These are phyloP conservation scores for Stellera chamaejasme DNA, from an alignment of 345 rosid genomes.

Conservation along the genomic window DNA sequence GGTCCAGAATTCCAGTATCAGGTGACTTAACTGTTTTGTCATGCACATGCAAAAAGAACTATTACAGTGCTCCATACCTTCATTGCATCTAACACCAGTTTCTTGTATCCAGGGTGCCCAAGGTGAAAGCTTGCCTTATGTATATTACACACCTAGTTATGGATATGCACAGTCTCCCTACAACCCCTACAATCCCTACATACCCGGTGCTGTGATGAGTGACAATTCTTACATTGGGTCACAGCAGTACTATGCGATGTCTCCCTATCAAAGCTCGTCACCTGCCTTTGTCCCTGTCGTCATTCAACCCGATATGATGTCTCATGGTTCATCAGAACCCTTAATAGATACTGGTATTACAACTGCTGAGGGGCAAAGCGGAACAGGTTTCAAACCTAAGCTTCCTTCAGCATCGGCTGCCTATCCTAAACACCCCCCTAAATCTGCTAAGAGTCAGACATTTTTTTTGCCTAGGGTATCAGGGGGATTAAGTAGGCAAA, in stretches of 20 bases:
- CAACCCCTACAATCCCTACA: constrained; percentile 87
- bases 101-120: constrained; percentile 59
- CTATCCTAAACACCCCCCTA: constrained; percentile 35
- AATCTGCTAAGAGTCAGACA: constrained; percentile 30
- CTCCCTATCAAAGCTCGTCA: constrained; percentile 61
- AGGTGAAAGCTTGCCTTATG: constrained; percentile 69
- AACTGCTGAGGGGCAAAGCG: constrained; percentile 29
- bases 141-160: constrained; percentile 74
- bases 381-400: constrained; percentile 37
- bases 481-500: constrained; percentile 44
- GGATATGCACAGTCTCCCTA: constrained; percentile 85
- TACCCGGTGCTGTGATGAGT: constrained; percentile 73
- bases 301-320: constrained; percentile 41
- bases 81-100: background rate
- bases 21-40: constrained; percentile 24
- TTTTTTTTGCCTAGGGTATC: constrained; percentile 32
- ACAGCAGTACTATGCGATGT: constrained; percentile 56
- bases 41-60: background rate
- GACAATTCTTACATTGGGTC: constrained; percentile 51
- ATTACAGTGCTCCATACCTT: too few species aligned
- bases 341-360: constrained; percentile 36
- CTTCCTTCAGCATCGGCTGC: constrained; percentile 39
- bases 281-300: constrained; percentile 50
- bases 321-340: constrained; percentile 34
- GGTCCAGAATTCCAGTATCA: constrained; percentile 71